These are phyloP conservation scores for Nakaseomyces glabratus DNA, from an alignment of 1,139 yeast genomes.

Conservation along the genomic window DNA sequence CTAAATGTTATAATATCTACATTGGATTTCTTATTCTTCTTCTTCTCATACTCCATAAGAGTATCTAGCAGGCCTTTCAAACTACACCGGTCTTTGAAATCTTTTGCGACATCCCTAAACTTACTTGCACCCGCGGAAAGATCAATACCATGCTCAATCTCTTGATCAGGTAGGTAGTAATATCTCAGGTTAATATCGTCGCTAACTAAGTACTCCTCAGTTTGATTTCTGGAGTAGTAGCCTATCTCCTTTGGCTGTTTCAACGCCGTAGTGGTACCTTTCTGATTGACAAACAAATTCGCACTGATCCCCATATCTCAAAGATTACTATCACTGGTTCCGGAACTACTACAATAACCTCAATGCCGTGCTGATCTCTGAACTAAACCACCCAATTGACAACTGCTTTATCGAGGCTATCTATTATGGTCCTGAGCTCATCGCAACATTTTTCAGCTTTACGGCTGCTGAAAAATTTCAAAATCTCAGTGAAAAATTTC, in stretches of 20 bases:
- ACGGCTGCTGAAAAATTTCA: too few species aligned
- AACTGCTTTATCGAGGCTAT: too few species aligned
- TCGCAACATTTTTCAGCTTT: too few species aligned
- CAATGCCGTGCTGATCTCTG: too few species aligned
- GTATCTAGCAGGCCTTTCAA: slow-evolving; percentile 52
- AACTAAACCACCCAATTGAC: too few species aligned
- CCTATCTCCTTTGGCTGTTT: slow-evolving; percentile 30
- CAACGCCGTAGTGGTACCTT: slow-evolving; percentile 25
- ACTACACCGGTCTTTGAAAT: slow-evolving; percentile 30
- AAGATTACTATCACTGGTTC: too few species aligned
- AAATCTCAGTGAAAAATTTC: too few species aligned
- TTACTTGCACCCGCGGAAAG: slow-evolving; percentile 54
- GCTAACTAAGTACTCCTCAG: slow-evolving; percentile 30
- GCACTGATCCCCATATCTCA: slow-evolving; percentile 22
- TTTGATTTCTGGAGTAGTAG: slow-evolving; percentile 23
- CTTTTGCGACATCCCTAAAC: slow-evolving; percentile 39
- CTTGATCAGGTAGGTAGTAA: slow-evolving; percentile 69
- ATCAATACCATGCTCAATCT: slow-evolving; percentile 44
- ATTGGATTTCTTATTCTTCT: slow-evolving; percentile 39
- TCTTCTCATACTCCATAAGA: slow-evolving; percentile 46
- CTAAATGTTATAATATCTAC: slow-evolving; percentile 75
- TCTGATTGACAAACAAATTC: slow-evolving; percentile 21
- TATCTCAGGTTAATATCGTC: slow-evolving; percentile 50
- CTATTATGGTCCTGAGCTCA: too few species aligned
- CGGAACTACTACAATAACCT: too few species aligned